These are phyloP conservation scores for Gracilariopsis chorda DNA, from an alignment of 23 red algal species.

Conservation along the genomic window DNA sequence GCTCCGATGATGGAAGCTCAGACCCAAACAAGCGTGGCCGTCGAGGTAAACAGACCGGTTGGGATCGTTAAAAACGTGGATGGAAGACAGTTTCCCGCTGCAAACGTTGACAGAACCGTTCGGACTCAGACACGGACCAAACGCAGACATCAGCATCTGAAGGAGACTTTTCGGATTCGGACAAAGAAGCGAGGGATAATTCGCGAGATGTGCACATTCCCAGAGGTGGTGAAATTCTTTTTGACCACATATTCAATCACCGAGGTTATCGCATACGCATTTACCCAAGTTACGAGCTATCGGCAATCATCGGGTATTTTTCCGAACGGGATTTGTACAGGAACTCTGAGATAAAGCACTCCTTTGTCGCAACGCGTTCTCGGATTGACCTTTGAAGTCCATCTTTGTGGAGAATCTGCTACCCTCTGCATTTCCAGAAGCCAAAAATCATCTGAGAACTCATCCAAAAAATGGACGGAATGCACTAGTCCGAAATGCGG, in stretches of 20 bases:
- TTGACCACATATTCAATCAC: not conserved
- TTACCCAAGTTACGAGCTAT: not conserved
- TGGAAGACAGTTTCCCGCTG: no score
- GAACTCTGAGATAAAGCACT: not conserved
- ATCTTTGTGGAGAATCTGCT: conserved; percentile 11
- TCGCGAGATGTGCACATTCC: no score
- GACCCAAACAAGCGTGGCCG: no score
- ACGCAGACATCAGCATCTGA: no score
- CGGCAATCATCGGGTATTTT: not conserved
- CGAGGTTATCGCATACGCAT: not conserved
- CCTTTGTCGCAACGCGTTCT: not conserved
- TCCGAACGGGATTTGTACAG: not conserved
- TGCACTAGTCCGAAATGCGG: not conserved
- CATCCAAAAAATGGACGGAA: not conserved
- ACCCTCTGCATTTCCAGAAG: not conserved
- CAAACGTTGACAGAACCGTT: no score
- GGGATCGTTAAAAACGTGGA: no score
- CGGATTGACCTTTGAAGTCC: not conserved
- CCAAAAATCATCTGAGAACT: not conserved
- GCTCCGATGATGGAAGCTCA: no score
- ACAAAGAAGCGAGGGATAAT: no score
- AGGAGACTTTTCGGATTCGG: no score
- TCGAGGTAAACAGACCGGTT: no score
- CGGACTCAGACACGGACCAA: no score
- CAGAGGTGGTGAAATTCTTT: not conserved